phyloP scores from a whole-genome alignment of 2,329 filamentous ascomycete species.

The Hypoxylon rubiginosum region DNA sequence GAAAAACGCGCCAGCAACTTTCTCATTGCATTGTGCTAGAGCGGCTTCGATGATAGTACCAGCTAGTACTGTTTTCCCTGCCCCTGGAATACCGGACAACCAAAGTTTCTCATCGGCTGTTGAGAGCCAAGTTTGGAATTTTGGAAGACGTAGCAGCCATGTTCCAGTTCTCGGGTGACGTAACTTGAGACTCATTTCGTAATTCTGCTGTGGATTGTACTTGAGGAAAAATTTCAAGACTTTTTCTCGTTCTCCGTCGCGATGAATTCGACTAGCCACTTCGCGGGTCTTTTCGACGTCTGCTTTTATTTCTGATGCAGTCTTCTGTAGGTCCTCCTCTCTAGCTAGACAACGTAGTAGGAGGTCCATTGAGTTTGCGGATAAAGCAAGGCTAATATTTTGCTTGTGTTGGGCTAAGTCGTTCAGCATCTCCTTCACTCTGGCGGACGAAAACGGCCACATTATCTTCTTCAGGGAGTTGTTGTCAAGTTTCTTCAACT shows the following conservation, averaged over 20 bases:
- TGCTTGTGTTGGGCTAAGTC: constrained; percentile 43
- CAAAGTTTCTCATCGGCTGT: constrained; percentile 41
- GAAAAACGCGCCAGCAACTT: constrained; percentile 45
- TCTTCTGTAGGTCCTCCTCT: constrained; percentile 12
- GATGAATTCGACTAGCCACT: constrained; percentile 37
- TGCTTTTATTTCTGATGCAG: background rate
- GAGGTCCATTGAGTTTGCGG: constrained; percentile 35
- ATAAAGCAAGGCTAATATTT: constrained; percentile 42
- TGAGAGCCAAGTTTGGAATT: constrained; percentile 43
- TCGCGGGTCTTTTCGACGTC: constrained; percentile 31
- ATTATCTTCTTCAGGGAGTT: constrained; percentile 1
- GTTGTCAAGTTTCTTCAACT: constrained; percentile 33
- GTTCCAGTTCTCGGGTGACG: constrained; percentile 44
- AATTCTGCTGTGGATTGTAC: constrained; percentile 44
- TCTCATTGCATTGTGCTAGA: constrained; percentile 20
- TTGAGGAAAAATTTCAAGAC: constrained; percentile 43
- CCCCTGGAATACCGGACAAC: constrained; percentile 49
- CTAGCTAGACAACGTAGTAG: constrained; percentile 30
- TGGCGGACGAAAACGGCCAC: constrained; percentile 45
- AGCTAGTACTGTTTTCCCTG: constrained; percentile 49
- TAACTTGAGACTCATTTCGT: constrained; percentile 39
- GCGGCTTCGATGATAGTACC: constrained; percentile 43
- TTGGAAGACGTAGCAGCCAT: constrained; percentile 37
- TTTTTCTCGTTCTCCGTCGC: constrained; percentile 26
- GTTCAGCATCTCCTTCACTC: constrained; percentile 39